Conservation (phyloP, 2,329 filamentous ascomycete species). For the Dothistroma septosporum region DNA sequence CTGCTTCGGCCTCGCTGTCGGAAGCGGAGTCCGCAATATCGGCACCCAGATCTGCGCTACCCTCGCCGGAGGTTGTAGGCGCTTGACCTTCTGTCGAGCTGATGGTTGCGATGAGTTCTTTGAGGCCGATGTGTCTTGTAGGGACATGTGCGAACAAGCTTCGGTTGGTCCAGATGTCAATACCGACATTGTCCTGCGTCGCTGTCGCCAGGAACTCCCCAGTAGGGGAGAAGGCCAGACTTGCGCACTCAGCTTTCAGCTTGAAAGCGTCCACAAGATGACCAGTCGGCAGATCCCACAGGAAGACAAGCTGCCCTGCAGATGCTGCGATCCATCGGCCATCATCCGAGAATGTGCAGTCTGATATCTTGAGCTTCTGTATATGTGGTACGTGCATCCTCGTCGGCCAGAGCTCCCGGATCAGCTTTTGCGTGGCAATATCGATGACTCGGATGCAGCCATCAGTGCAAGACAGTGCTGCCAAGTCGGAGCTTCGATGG, state of each 20-base stretch:
- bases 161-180: conserved; percentile 96
- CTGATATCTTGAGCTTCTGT: conserved; percentile 27
- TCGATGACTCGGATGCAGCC: conserved; percentile 84
- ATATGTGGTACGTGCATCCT: conserved; percentile 25
- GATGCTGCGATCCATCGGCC: conserved; percentile 90
- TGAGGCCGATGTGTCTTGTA: conserved; percentile 76
- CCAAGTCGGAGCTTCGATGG: conserved; percentile 75
- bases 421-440: conserved; percentile 80
- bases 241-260: conserved; percentile 72
- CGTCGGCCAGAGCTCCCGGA: conserved; percentile 88
- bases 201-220: conserved; percentile 94
- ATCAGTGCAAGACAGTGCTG: conserved; percentile 87
- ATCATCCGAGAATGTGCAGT: conserved; percentile 73
- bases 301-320: conserved; percentile 72
- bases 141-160: conserved; percentile 85
- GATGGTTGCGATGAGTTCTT: conserved; percentile 61
- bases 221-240: conserved; percentile 80
- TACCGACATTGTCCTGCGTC: conserved; percentile 73
- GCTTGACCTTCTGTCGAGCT: conserved; percentile 20
- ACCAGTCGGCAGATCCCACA: conserved; percentile 94
- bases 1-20: conserved; percentile 45
- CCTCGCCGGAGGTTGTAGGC: conserved; percentile 79
- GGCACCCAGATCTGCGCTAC: conserved; percentile 69
- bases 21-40: conserved; percentile 64
- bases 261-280: conserved; percentile 91